Evolutionary conservation across 1,284 basidiomycete species (phyloP).

Genomic region (Microbotryum saponariae): DNA sequence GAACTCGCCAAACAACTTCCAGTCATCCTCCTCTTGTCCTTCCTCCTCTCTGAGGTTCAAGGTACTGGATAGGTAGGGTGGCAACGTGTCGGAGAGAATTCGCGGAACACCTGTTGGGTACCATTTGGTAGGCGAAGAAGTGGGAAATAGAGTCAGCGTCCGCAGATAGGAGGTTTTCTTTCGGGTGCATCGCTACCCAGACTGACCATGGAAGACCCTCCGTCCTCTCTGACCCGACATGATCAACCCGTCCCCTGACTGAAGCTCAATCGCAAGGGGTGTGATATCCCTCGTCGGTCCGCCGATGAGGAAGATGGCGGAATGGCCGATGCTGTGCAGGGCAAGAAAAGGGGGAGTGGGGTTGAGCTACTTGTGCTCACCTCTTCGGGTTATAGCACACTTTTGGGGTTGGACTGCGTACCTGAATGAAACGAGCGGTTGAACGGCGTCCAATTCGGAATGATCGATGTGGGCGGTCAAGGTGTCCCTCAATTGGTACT

Average conservation of each 20-base stretch:
- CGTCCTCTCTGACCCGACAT: constrained; percentile 73
- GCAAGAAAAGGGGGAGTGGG: background rate
- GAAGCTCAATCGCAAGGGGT: constrained; percentile 70
- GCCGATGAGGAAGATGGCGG: constrained; percentile 81
- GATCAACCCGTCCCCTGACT: constrained; percentile 80
- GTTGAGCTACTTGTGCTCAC: no score
- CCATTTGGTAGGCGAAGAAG: background rate
- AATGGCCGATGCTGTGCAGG: constrained; percentile 66
- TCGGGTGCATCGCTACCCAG: background rate
- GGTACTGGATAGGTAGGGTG: constrained; percentile 37
- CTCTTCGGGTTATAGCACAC: no score
- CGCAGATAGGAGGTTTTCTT: background rate
- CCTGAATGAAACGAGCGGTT: constrained; percentile 85
- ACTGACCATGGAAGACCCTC: constrained; percentile 71
- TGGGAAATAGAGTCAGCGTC: background rate
- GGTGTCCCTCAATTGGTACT: constrained; percentile 54
- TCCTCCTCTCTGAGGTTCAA: constrained; percentile 46
- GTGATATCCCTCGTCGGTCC: constrained; percentile 62
- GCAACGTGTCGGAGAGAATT: constrained; percentile 69
- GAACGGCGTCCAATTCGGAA: constrained; percentile 74
- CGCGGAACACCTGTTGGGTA: constrained; percentile 63
- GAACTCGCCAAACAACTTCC: constrained; percentile 55
- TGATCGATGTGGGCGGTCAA: constrained; percentile 90
- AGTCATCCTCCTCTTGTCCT: constrained; percentile 33
- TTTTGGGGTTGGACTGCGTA: constrained; percentile 42